Percentiles rank a stretch among this genome's conserved stretches.
phyloP scores from a whole-genome alignment of 2,329 filamentous ascomycete species.

The Arthrobotrys entomopaga region DNA sequence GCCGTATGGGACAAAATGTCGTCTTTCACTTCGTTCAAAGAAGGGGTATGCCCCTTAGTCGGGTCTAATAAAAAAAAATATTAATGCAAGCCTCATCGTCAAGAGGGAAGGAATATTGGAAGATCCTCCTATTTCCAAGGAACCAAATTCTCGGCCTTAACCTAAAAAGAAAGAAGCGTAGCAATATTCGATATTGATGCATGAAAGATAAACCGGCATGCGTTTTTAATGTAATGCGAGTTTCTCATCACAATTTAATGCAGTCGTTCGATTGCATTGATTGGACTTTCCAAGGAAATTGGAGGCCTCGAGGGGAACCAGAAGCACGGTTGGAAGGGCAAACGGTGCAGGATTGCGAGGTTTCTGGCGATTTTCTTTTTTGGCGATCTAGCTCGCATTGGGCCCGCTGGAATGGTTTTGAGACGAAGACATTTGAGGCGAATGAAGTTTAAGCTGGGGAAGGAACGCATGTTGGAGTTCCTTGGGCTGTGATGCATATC shows the following conservation, averaged over 20 bases:
- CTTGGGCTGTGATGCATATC: too few species aligned
- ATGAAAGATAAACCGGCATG: background rate
- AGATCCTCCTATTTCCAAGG: background rate
- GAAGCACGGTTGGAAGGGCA: background rate
- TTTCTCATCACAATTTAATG: conserved; percentile 30
- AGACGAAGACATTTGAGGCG: too few species aligned
- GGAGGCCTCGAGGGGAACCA: background rate
- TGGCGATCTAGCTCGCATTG: too few species aligned
- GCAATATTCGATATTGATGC: background rate
- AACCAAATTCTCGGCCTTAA: background rate
- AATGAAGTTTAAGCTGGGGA: too few species aligned
- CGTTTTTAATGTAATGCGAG: background rate
- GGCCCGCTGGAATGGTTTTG: too few species aligned
- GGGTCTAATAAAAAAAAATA: too few species aligned
- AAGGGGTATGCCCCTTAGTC: background rate
- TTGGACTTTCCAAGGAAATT: background rate
- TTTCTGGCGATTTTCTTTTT: too few species aligned
- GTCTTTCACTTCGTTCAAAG: conserved; percentile 10
- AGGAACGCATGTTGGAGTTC: too few species aligned
- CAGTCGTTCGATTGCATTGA: conserved; percentile 14
- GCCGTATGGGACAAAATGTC: conserved; percentile 33
- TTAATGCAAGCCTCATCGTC: too few species aligned
- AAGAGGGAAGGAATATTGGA: background rate
- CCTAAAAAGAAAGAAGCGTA: background rate
- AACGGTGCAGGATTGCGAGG: conserved; percentile 9